Percentiles rank a stretch among this genome's conserved stretches.
phyloP scores from a whole-genome alignment of 1,284 basidiomycete genomes.

The Sutorius eximius region DNA sequence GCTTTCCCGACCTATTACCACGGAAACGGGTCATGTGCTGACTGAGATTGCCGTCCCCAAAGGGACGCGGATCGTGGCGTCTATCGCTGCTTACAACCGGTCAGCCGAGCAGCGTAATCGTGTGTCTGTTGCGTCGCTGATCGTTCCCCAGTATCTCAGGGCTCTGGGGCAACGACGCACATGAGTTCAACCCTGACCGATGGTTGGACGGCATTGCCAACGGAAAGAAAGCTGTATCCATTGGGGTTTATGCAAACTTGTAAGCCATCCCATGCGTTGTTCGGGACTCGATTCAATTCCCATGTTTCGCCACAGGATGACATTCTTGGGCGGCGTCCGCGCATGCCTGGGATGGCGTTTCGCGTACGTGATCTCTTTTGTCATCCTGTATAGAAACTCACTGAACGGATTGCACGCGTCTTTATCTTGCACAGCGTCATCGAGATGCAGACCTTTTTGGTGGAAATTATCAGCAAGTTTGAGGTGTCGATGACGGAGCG shows the following conservation, averaged over 20 bases:
- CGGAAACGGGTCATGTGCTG: conserved; percentile 36
- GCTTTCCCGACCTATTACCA: conserved; percentile 42
- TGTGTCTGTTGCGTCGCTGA: neutral
- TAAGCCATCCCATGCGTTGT: conserved; percentile 29
- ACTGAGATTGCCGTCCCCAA: conserved; percentile 37
- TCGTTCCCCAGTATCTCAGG: conserved; percentile 37
- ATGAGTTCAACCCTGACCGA: conserved; percentile 51
- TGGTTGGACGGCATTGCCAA: conserved; percentile 40
- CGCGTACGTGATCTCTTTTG: conserved; percentile 19
- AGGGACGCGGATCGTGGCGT: conserved; percentile 36
- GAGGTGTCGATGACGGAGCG: conserved; percentile 45
- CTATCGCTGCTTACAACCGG: conserved; percentile 41
- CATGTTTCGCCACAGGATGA: conserved; percentile 35
- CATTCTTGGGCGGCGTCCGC: conserved; percentile 44
- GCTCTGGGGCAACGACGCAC: conserved; percentile 51
- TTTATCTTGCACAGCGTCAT: conserved; percentile 34
- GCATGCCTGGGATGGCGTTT: conserved; percentile 54
- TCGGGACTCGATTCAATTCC: neutral
- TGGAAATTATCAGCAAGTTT: conserved; percentile 49
- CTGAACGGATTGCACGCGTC: neutral
- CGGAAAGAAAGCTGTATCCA: conserved; percentile 38
- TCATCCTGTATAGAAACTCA: neutral
- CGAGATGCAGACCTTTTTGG: conserved; percentile 52
- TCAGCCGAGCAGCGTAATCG: conserved; percentile 3
- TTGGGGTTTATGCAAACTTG: conserved; percentile 55